Evolutionary conservation across 345 rosid genomes (phyloP).

Genomic region (Corchorus olitorius): DNA sequence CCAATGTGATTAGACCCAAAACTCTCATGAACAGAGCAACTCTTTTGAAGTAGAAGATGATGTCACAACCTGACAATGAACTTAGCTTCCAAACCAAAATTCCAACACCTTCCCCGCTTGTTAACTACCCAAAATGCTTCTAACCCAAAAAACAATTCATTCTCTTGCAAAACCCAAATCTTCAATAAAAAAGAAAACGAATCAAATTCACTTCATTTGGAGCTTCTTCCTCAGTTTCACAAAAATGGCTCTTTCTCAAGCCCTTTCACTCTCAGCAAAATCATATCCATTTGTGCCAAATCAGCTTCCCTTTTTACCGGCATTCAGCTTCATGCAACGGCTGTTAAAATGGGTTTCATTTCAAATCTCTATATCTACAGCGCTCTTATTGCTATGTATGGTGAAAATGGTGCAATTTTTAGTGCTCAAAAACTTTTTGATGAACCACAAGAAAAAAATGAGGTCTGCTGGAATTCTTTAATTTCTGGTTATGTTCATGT

Average conservation of each 20-base stretch:
- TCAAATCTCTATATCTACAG: not conserved
- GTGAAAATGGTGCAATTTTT: not conserved
- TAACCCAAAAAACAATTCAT: not conserved
- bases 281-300: not conserved
- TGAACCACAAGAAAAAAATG: constrained; percentile 32
- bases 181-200: not conserved
- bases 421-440: constrained; percentile 27
- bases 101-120: not conserved
- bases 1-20: too few species aligned
- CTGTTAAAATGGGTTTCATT: not conserved
- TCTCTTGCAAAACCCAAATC: not conserved
- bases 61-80: not conserved
- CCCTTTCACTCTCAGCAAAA: not conserved
- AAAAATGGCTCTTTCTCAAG: not conserved
- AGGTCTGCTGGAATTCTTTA: constrained; percentile 9
- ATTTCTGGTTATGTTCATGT: not conserved
- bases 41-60: not conserved
- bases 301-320: not conserved
- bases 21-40: too few species aligned
- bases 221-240: not conserved
- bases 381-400: not conserved
- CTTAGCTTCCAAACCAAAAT: not conserved
- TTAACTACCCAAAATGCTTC: not conserved
- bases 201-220: not conserved
- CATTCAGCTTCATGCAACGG: not conserved